Conservation (phyloP, 2,329 filamentous ascomycete species). For the Hymenoscyphus fraxineus region DNA sequence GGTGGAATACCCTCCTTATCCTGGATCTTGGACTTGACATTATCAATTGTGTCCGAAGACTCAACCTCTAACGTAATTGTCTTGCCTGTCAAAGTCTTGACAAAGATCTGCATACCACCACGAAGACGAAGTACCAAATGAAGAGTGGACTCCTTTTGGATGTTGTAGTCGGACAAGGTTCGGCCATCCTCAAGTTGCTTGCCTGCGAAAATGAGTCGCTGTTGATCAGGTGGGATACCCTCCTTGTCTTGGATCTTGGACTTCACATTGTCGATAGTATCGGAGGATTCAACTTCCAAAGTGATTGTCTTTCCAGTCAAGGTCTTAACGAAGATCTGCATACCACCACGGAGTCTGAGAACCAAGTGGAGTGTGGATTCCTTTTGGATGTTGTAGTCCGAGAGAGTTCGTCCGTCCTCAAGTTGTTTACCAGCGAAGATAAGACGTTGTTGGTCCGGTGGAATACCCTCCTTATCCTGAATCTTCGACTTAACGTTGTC, state of each 20-base stretch:
- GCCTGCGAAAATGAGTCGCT: constrained; percentile 66
- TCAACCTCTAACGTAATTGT: constrained; percentile 69
- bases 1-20: constrained; percentile 69
- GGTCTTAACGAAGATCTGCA: constrained; percentile 72
- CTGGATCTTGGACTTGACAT: constrained; percentile 69
- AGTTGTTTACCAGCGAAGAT: constrained; percentile 94
- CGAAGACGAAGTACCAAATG: constrained; percentile 68
- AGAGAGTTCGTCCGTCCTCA: constrained; percentile 85
- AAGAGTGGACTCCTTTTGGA: constrained; percentile 73
- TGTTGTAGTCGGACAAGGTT: constrained; percentile 84
- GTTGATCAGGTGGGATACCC: constrained; percentile 67
- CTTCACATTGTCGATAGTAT: constrained; percentile 70
- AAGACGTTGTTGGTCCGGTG: constrained; percentile 88
- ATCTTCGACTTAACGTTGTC: constrained; percentile 98
- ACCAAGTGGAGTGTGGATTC: constrained; percentile 79
- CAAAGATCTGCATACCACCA: constrained; percentile 72
- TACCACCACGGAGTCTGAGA: constrained; percentile 76
- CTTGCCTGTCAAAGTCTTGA: constrained; percentile 68
- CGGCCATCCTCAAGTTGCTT: constrained; percentile 73
- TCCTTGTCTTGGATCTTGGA: constrained; percentile 70
- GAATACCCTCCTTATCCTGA: constrained; percentile 88
- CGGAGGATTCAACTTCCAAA: constrained; percentile 62
- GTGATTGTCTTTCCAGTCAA: constrained; percentile 69
- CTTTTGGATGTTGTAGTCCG: constrained; percentile 97
- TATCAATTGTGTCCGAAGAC: constrained; percentile 65